Evolutionary conservation across 768 basidiomycete species (phyloP), one percentile per base, ranked within the genome.

Genomic region (Boletus speciosus): DNA sequence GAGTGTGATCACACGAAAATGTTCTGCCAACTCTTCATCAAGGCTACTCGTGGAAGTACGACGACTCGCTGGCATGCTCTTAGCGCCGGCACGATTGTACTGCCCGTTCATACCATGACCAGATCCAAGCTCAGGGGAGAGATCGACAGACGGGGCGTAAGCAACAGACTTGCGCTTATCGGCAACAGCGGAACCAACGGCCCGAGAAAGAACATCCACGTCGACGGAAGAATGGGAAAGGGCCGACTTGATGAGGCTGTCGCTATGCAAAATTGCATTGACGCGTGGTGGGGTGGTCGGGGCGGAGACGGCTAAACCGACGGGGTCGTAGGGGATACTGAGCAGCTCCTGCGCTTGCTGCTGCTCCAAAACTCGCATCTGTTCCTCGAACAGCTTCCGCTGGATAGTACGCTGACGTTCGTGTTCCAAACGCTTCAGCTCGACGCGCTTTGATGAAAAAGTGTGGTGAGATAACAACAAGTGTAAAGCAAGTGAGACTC

Each of bases 331-430:
- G 35, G 88, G 88, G 62, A 92, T 79, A 60, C 71, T 81, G 64
- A 94, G 83, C 37, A 93, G 79, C 68, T 93, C 90, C 60, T 89
- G 86, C 12, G 84, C 85, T 73, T 98, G 95, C 70, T 93, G 86
- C 59, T 88, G 86, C 74, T 98, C 94, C 59, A 98, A 81, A 50
- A 80, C 85, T 51, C 88, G 87, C 95, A 97, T 97, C 74, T 97
- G 93, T 64, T 96, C 92, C 73, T 98, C 95, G 71, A 98, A 98
- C 64, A 91, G 73, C 72, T 85, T 88, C 67, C 93, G 86, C 69
- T 96, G 94, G 40, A 90, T 69, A 37, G 75, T 75, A 57, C 94
- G 91, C 73, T 94, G 91, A 48, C 90, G 85, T 72, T 97, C 93
- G 67, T 98, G 93, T 54, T 71, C 73, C 59, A 90, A 74, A 61